Evolutionary conservation across 2,329 filamentous ascomycete species (phyloP).

Genomic region (Ceratocystis colombiana): DNA sequence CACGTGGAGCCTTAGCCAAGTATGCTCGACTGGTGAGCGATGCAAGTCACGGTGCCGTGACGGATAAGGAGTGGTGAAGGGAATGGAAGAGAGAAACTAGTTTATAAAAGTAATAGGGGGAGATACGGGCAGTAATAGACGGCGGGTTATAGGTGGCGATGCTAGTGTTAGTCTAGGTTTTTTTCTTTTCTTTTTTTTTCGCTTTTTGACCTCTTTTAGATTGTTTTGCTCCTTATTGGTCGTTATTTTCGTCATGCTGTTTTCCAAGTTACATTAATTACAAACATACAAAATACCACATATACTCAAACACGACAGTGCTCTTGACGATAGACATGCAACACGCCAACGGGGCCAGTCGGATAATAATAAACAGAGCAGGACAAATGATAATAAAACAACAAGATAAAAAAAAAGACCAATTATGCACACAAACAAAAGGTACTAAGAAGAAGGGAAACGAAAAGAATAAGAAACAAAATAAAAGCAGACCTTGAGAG

Average conservation of each 20-base stretch:
- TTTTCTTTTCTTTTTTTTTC: background rate
- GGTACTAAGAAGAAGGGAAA: background rate
- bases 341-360: background rate
- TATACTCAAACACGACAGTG: background rate
- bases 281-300: constrained; percentile 7
- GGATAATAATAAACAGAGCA: background rate
- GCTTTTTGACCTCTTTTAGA: background rate
- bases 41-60: constrained; percentile 84
- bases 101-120: background rate
- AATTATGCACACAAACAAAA: constrained; percentile 1
- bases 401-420: background rate
- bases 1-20: constrained; percentile 77
- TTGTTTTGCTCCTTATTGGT: background rate
- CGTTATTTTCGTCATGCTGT: too few species aligned
- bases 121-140: background rate
- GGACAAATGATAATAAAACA: constrained; percentile 8
- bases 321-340: background rate
- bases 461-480: background rate
- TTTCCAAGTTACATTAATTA: background rate
- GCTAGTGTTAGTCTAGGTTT: background rate
- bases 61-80: constrained; percentile 44
- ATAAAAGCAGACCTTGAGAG: background rate
- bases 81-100: background rate
- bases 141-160: background rate
- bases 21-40: constrained; percentile 81